Conservation (phyloP, 2,329 filamentous ascomycete genomes). For the Aspergillus unguis region DNA sequence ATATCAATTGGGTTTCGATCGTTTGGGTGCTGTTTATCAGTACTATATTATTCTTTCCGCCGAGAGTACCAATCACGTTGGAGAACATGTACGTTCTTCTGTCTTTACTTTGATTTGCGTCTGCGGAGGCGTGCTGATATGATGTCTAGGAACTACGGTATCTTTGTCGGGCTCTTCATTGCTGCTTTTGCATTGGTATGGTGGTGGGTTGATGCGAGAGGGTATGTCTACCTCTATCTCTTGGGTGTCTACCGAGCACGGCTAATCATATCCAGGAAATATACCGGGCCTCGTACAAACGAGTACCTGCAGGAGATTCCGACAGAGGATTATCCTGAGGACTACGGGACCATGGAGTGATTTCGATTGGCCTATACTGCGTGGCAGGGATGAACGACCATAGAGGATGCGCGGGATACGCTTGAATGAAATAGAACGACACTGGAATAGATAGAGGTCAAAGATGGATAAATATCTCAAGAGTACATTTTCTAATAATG, state of each 20-base stretch:
- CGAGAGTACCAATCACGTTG: slow-evolving; percentile 45
- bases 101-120: background rate
- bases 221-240: slow-evolving; percentile 29
- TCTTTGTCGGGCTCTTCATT: slow-evolving; percentile 46
- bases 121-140: background rate
- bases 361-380: background rate
- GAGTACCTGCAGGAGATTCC: slow-evolving; percentile 43
- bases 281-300: slow-evolving; percentile 58
- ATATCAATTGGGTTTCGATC: slow-evolving; percentile 56
- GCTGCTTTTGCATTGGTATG: slow-evolving; percentile 49
- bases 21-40: slow-evolving; percentile 62
- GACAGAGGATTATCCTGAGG: slow-evolving; percentile 27
- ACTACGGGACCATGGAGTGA: slow-evolving; percentile 17
- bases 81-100: slow-evolving; percentile 45
- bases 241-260: background rate
- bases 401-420: background rate
- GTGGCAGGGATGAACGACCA: background rate
- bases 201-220: slow-evolving; percentile 46
- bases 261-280: slow-evolving; percentile 43
- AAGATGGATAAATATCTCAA: background rate
- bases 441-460: too few species aligned
- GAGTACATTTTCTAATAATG: background rate
- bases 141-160: slow-evolving; percentile 46
- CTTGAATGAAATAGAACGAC: background rate
- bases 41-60: slow-evolving; percentile 56